phyloP scores from a whole-genome alignment of 495 filamentous ascomycete species.

The Lasiosphaeriaceae sp. region DNA sequence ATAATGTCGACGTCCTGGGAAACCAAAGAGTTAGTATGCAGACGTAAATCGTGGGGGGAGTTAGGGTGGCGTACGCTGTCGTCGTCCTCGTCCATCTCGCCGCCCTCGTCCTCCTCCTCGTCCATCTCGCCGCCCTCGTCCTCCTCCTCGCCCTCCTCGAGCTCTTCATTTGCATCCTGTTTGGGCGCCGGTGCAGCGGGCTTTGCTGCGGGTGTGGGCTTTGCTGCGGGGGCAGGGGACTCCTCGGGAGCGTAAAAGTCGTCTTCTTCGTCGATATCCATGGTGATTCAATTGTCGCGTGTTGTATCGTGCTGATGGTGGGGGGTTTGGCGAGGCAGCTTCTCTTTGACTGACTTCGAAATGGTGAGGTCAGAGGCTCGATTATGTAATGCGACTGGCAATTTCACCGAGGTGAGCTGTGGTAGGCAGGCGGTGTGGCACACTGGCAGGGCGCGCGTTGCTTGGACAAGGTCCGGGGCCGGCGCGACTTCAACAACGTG shows the following conservation, averaged over 20 bases:
- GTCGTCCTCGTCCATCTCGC: constrained; percentile 71
- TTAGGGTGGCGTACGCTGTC: constrained; percentile 41
- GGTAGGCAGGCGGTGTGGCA: background rate
- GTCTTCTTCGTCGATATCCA: constrained; percentile 69
- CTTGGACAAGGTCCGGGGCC: background rate
- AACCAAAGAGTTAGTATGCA: background rate
- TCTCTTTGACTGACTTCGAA: too few species aligned
- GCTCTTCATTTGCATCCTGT: constrained; percentile 12
- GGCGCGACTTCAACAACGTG: background rate
- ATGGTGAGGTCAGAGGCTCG: background rate
- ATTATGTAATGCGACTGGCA: background rate
- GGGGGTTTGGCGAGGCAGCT: background rate
- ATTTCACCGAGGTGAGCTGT: background rate
- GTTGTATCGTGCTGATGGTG: background rate
- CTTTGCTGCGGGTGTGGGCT: constrained; percentile 16
- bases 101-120: constrained; percentile 66
- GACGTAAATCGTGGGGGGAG: background rate
- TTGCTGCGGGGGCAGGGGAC: constrained; percentile 26
- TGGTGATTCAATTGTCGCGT: constrained; percentile 22
- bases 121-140: constrained; percentile 57
- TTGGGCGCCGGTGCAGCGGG: constrained; percentile 7
- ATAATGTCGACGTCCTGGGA: constrained; percentile 90
- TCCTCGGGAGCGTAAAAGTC: constrained; percentile 62
- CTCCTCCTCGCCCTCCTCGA: constrained; percentile 42
- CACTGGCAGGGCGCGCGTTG: background rate